phyloP scores from a whole-genome alignment of 345 rosid species.

The Ricinus communis region DNA sequence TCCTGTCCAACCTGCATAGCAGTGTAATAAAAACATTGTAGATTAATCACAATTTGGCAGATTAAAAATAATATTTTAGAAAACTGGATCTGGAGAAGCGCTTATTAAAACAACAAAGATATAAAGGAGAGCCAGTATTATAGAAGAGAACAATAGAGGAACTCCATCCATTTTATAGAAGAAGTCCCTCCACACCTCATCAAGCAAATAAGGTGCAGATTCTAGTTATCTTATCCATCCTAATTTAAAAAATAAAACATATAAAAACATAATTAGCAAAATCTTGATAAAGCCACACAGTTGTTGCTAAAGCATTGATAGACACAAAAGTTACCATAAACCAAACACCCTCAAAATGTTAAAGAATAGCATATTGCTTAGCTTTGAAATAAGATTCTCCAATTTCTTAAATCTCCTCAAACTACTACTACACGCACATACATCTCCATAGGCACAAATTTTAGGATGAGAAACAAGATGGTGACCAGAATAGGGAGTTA shows the following conservation, averaged over 20 bases:
- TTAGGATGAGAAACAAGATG: neutral
- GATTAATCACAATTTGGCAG: neutral
- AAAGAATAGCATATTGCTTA: neutral
- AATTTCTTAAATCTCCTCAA: neutral
- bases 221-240: too few relatives aligned
- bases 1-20: slow-evolving; percentile 70
- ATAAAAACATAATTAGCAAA: too few relatives aligned
- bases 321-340: neutral
- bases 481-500: neutral
- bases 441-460: neutral
- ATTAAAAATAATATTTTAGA: neutral
- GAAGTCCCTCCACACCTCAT: too few relatives aligned
- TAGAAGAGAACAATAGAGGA: neutral
- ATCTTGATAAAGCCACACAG: neutral
- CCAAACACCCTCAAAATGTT: neutral
- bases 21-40: neutral
- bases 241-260: too few relatives aligned
- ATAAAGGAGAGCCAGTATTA: neutral
- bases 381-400: neutral
- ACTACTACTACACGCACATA: neutral
- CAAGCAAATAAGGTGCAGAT: too few relatives aligned
- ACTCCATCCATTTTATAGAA: neutral
- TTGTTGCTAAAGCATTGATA: neutral
- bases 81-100: neutral
- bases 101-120: neutral